Evolutionary conservation across 2,329 filamentous ascomycete species (phyloP), one percentile per base, ranked within the genome.

Genomic region (Calonectria hawksworthii): DNA sequence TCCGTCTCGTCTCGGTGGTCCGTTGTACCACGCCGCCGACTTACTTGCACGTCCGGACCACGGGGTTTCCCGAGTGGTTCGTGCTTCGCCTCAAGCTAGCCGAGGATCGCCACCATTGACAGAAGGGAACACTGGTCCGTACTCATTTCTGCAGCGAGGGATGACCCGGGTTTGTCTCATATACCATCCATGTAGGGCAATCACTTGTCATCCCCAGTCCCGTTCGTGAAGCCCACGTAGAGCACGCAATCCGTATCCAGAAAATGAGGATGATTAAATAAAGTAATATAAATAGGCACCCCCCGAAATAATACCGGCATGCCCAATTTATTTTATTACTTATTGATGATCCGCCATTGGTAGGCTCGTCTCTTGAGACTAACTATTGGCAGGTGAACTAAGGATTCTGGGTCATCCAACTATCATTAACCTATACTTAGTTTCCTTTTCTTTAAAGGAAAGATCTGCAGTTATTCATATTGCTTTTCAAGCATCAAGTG

Each of bases 131-230:
- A 32, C 23, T 66, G 69, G 32, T 44, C 78, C 68, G 65, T 73
- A 50, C 38, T 72, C 41, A 70, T 65, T 70, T 75, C 56, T 74
- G 51, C 34, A 64, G 28, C 51, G 36, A 73, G 44, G 56, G 56
- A 47, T 68, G 41, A 70, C 59, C 69, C 70, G 50, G 51, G 59
- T 38, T 70, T 70, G 72, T 78, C 41, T 34, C 61, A 59, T 63
- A 69, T 72, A 73, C 72, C 71, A 23, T 61, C 34, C 21, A 59
- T 59, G 54, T 26, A 63, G 7, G 56, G 56, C 23, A 38, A 14
- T 30, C 7, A 23, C 4, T 41, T 28, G 8, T 18, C 8, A 41
- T 41, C 23, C 21, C 38, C 38, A 63, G 23, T 44, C 34, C 26
- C 32, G n/a, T 16, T 28, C 4, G 36, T 21, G 13, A 38, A 61